Conservation (phyloP, 257 asterid genomes). For the Gentiana straminea region DNA sequence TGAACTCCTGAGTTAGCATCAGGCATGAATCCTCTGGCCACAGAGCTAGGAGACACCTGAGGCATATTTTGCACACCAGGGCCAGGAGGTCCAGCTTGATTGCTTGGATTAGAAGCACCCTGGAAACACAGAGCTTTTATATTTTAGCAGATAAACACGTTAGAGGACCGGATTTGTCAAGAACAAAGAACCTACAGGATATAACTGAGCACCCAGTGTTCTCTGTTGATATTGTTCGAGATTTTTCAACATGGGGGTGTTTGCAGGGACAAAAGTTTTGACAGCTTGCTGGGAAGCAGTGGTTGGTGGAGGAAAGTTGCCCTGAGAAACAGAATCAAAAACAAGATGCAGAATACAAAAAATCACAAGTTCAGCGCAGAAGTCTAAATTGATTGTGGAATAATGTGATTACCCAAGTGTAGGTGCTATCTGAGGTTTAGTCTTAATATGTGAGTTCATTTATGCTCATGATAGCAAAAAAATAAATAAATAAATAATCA, state of each 20-base stretch:
- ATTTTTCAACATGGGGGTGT: constrained; percentile 55
- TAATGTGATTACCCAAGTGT: too few species aligned
- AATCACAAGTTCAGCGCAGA: too few species aligned
- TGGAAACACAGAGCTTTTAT: constrained; percentile 12
- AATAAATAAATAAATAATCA: too few species aligned
- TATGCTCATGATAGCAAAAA: too few species aligned
- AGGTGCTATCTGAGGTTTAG: too few species aligned
- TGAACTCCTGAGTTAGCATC: constrained; percentile 36
- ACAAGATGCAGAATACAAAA: not conserved
- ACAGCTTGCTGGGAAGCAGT: constrained; percentile 52
- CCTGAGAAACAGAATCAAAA: constrained; percentile 19
- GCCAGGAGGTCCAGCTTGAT: constrained; percentile 52
- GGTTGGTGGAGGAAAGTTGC: constrained; percentile 61
- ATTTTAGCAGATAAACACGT: too few species aligned
- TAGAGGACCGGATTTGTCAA: too few species aligned
- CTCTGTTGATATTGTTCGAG: constrained; percentile 87
- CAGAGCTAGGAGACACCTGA: constrained; percentile 50
- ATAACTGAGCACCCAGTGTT: constrained; percentile 48
- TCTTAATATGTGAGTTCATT: too few species aligned
- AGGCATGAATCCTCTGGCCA: constrained; percentile 64
- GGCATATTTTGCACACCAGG: constrained; percentile 47
- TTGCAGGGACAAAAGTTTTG: constrained; percentile 65
- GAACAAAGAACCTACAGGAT: constrained; percentile 47
- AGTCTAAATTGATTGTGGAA: too few species aligned
- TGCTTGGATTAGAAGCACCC: constrained; percentile 45